Conservation (phyloP, 495 filamentous ascomycete species). For the Penicillium flavigenum region DNA sequence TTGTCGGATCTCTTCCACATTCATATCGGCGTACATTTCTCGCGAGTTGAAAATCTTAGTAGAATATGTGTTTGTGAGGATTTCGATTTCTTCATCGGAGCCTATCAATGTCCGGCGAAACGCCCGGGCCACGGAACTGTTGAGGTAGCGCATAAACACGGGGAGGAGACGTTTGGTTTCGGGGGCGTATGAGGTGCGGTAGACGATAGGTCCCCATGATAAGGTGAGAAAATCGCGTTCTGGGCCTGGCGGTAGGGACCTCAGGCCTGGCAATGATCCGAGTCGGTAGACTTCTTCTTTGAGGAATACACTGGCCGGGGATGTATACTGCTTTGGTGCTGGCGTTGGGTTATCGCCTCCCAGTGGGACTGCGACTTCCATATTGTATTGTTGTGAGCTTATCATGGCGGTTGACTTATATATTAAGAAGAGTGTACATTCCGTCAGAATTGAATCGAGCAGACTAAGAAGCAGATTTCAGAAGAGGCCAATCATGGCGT, state of each 20-base stretch:
- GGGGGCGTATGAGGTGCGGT: conserved; percentile 30
- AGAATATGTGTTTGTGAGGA: conserved; percentile 24
- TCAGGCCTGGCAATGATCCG: conserved; percentile 27
- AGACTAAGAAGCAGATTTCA: background rate
- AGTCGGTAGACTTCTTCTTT: conserved; percentile 33
- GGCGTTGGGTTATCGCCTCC: conserved; percentile 1
- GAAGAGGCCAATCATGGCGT: conserved; percentile 7
- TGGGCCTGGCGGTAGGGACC: conserved; percentile 26
- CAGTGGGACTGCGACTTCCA: background rate
- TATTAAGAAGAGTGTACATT: background rate
- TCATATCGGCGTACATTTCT: conserved; percentile 14
- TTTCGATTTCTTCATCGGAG: conserved; percentile 19
- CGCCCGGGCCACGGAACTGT: conserved; percentile 22
- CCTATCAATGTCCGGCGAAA: conserved; percentile 24
- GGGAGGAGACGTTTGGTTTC: conserved; percentile 23
- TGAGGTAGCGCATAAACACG: conserved; percentile 29
- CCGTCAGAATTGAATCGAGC: background rate
- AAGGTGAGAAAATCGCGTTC: conserved; percentile 32
- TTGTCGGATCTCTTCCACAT: conserved; percentile 21
- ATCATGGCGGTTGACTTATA: background rate
- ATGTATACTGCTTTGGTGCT: conserved; percentile 5
- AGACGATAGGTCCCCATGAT: conserved; percentile 35
- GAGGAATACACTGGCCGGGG: conserved; percentile 26
- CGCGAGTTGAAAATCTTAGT: conserved; percentile 28
- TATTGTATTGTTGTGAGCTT: background rate